Evolutionary conservation across 1,284 basidiomycete genomes (phyloP).

Genomic region (Pascua sp.): DNA sequence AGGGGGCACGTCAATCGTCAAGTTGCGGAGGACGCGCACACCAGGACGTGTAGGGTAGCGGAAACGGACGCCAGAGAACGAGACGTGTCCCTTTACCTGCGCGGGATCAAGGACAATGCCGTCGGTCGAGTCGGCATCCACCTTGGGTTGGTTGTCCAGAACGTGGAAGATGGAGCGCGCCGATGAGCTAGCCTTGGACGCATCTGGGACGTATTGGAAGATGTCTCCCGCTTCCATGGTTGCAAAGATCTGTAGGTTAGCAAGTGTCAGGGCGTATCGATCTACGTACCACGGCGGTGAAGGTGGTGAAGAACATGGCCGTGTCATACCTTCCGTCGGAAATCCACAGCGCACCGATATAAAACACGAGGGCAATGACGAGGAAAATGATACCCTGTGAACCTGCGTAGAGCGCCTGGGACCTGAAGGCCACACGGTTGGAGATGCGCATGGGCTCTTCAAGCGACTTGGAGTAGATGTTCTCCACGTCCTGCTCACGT

Average conservation of each 20-base stretch:
- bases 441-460: conserved; percentile 67
- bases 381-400: conserved; percentile 78
- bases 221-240: conserved; percentile 55
- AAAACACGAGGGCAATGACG: conserved; percentile 72
- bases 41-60: conserved; percentile 86
- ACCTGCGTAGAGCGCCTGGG: conserved; percentile 70
- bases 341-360: conserved; percentile 48
- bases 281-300: conserved; percentile 56
- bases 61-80: conserved; percentile 80
- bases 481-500: conserved; percentile 69
- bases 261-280: background rate
- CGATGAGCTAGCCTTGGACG: conserved; percentile 78
- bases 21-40: conserved; percentile 77
- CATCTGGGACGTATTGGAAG: conserved; percentile 88
- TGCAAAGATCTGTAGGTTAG: conserved; percentile 19
- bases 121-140: conserved; percentile 73
- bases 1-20: conserved; percentile 74
- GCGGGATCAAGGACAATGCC: conserved; percentile 59
- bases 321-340: conserved; percentile 60
- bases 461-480: conserved; percentile 68
- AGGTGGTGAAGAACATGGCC: conserved; percentile 73
- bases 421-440: conserved; percentile 63
- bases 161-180: conserved; percentile 72
- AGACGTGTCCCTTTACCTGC: conserved; percentile 65
- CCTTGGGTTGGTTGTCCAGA: conserved; percentile 67